A percentile compares a stretch with the other conserved stretches of the same genome.
Conservation (phyloP, 192 early-diverging fungal genomes). For the Coemansia sp. region DNA sequence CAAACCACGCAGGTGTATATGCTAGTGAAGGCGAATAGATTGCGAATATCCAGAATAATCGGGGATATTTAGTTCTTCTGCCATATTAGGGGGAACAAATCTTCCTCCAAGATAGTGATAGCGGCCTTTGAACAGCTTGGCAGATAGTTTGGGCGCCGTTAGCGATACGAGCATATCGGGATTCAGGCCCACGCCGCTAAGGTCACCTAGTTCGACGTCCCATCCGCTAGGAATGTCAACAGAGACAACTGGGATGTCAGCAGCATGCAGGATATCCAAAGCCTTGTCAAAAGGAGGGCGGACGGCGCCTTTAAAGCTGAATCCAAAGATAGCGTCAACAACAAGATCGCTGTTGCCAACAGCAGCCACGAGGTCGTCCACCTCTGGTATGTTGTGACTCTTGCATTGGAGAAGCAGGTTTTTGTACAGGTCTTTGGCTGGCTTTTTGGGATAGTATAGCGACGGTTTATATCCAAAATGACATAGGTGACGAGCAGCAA, state of each 20-base stretch:
- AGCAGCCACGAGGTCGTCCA: constrained; percentile 41
- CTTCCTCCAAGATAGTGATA: constrained; percentile 87
- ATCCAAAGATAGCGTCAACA: constrained; percentile 91
- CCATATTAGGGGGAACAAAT: constrained; percentile 80
- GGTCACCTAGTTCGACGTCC: constrained; percentile 84
- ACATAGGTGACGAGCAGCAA: constrained; percentile 86
- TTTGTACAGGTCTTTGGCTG: constrained; percentile 73
- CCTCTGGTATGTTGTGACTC: constrained; percentile 67
- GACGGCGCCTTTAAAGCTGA: constrained; percentile 82
- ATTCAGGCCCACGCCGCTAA: constrained; percentile 53
- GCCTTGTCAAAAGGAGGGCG: constrained; percentile 69
- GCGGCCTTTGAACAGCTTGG: constrained; percentile 67
- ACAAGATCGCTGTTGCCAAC: constrained; percentile 65
- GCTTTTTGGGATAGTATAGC: constrained; percentile 83
- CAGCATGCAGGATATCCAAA: constrained; percentile 11
- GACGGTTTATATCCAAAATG: constrained; percentile 87
- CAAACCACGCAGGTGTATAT: too few species aligned
- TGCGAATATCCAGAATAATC: constrained; percentile 73
- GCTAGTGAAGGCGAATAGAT: constrained; percentile 55
- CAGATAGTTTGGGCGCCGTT: constrained; percentile 88
- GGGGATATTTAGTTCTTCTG: constrained; percentile 69
- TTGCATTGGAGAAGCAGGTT: constrained; percentile 73
- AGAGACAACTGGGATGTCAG: constrained; percentile 59
- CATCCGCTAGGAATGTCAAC: constrained; percentile 97
- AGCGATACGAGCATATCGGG: constrained; percentile 88